Base-by-base conservation (phyloP, 83 land plant genomes). In the Picea mariana region DNA sequence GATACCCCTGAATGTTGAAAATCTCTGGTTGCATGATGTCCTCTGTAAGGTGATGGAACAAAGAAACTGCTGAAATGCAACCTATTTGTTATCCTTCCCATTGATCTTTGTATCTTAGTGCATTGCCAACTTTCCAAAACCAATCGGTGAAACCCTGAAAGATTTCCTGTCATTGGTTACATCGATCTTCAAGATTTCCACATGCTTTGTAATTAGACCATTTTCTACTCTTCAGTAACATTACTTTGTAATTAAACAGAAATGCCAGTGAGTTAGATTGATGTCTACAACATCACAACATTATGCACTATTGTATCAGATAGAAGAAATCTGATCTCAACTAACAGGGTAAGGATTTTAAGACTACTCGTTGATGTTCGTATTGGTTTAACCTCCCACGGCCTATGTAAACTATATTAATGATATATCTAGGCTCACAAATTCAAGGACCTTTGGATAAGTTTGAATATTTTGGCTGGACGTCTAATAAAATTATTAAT, bases 111-210 rank as follows among this genome's bases (percentile, higher is more conserved):
- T 44, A 44, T 44, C 26, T 9, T 52, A 52, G 58, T 75, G 17
- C 23, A 75, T 75, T n/a, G 77, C 58, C 77, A 75, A 18, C 49
- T 47, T n/a, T 47, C 77, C 21, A 72, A 47, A 75, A 75, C 77
- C 21, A 75, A 49, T n/a, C 9, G 17, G 59, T 47, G 59, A 24
- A 75, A 47, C 26, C 27, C 12, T 21, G 8, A 47, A 21, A 73
- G 59, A 23, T 11, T 21, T 75, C 5, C 23, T 75, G 52, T 72
- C 21, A 42, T 18, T 17, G 23, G 24, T 47, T 47, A 75, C 59
- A 47, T 23, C 77, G 16, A 42, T 75, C 77, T 40, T 21, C 77
- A 75, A 47, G 77, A 20, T 75, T 75, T 75, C 27, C n/a, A n/a
- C 58, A 16, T 40, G 31, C 77, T 75, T 23, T 47, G 49, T 47